phyloP scores from a whole-genome alignment of 768 basidiomycete species.

The Suillus sp. region DNA sequence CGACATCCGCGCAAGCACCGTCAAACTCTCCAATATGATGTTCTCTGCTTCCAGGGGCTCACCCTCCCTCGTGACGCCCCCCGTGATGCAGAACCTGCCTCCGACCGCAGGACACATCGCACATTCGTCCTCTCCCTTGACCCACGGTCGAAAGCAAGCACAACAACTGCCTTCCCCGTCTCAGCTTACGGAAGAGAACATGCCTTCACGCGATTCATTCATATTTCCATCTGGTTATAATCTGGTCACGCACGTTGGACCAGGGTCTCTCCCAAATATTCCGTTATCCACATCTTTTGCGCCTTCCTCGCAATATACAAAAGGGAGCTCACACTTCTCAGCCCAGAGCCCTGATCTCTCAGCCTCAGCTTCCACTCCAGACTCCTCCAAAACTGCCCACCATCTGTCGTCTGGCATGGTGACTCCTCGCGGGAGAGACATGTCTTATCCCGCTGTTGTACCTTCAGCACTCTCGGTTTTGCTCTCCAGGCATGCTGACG shows the following conservation, averaged over 20 bases:
- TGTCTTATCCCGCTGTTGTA: constrained; percentile 18
- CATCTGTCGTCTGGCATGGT: constrained; percentile 7
- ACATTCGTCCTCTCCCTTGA: neutral
- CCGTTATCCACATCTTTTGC: constrained; percentile 27
- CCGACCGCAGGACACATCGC: neutral
- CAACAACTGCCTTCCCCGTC: neutral
- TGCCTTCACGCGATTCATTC: constrained; percentile 36
- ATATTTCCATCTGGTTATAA: constrained; percentile 41
- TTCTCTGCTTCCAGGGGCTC: constrained; percentile 29
- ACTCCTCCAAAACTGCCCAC: constrained; percentile 19
- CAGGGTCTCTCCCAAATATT: constrained; percentile 9
- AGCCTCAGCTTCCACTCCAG: constrained; percentile 33
- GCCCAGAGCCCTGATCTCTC: constrained; percentile 26
- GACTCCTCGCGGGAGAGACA: constrained; percentile 29
- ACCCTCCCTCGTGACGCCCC: neutral
- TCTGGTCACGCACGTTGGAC: constrained; percentile 8
- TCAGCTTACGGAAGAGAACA: neutral
- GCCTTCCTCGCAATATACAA: constrained; percentile 23
- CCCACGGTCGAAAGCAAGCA: neutral
- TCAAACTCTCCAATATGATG: constrained; percentile 62
- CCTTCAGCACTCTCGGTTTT: constrained; percentile 42
- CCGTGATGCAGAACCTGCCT: neutral
- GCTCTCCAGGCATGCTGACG: constrained; percentile 27
- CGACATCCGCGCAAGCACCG: constrained; percentile 65
- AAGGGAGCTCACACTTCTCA: constrained; percentile 29